Percentiles rank a stretch among this genome's conserved stretches.
These are phyloP conservation scores for Epichloe sibirici DNA, from an alignment of 2,329 filamentous ascomycete genomes.

Conservation along the genomic window DNA sequence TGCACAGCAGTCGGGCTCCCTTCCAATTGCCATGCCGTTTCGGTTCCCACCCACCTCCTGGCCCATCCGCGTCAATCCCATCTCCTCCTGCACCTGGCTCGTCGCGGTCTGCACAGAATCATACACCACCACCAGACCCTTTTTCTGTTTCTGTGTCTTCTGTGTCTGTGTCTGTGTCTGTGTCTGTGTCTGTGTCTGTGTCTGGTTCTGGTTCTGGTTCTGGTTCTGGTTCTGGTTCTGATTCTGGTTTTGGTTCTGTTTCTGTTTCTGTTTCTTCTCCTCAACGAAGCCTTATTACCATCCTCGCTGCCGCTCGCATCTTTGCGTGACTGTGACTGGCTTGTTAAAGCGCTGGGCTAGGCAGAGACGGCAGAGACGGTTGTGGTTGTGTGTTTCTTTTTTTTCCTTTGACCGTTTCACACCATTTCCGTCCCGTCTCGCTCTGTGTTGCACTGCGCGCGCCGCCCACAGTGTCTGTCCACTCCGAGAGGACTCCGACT, in stretches of 20 bases:
- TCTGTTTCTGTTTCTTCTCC: no score
- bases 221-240: no score
- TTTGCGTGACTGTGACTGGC: background rate
- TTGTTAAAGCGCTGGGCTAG: background rate
- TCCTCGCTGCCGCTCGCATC: background rate
- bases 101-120: no score
- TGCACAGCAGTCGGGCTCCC: no score
- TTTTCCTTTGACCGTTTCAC: background rate
- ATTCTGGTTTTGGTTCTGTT: background rate
- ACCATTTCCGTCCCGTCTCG: background rate
- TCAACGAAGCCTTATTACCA: background rate
- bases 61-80: no score
- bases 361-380: background rate
- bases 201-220: no score
- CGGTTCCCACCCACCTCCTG: no score
- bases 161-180: no score
- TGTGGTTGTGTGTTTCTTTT: background rate
- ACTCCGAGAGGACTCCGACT: background rate
- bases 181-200: background rate
- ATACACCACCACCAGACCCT: no score
- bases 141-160: no score
- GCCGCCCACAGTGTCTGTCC: slow-evolving; percentile 1
- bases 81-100: no score
- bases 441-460: background rate
- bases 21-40: no score